Conservation (phyloP, 2,329 filamentous ascomycete genomes). For the Fusarium pseudonygamai region DNA sequence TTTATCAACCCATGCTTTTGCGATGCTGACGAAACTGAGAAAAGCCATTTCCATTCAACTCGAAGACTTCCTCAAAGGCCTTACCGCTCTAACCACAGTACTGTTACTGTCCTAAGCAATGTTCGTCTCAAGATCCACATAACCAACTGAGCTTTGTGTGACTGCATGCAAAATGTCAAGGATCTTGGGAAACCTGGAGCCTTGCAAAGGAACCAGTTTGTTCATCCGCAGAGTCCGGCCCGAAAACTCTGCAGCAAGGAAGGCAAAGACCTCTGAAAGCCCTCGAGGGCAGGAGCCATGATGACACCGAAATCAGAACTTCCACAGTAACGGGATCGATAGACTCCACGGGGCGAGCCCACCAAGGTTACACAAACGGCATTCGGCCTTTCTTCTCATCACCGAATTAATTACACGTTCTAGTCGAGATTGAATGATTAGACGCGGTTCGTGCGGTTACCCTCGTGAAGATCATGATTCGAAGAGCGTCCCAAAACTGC, state of each 20-base stretch:
- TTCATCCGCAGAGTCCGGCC: conserved; percentile 62
- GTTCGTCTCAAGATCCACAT: neutral
- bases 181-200: conserved; percentile 51
- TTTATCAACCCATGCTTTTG: conserved; percentile 64
- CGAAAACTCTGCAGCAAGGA: conserved; percentile 67
- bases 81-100: neutral
- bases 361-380: neutral
- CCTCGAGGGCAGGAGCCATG: conserved; percentile 60
- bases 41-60: neutral
- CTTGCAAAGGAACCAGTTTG: conserved; percentile 57
- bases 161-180: conserved; percentile 29
- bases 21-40: conserved; percentile 70
- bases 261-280: conserved; percentile 61
- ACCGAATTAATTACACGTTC: neutral
- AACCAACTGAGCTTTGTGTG: neutral
- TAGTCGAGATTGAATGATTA: neutral
- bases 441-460: conserved; percentile 5
- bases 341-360: neutral
- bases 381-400: neutral
- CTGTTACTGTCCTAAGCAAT: neutral
- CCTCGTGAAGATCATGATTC: conserved; percentile 4
- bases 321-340: neutral
- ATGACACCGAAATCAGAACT: conserved; percentile 58
- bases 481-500: conserved; percentile 20
- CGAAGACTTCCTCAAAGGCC: neutral